Evolutionary conservation across 2,329 filamentous ascomycete species (phyloP), one percentile per base, ranked within the genome.

Genomic region (Purpureocillium lavendulum): DNA sequence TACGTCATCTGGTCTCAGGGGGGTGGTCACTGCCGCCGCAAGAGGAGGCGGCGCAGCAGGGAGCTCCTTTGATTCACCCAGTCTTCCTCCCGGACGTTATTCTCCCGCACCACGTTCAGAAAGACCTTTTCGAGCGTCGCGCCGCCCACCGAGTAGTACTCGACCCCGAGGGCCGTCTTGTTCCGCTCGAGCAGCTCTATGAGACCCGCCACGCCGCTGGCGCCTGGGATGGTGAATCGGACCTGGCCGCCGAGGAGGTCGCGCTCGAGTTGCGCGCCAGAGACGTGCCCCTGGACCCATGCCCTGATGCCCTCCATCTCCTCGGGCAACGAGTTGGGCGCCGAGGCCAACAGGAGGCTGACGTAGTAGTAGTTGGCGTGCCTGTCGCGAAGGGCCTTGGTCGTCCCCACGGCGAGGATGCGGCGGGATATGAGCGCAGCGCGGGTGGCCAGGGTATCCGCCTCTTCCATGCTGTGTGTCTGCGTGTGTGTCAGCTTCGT

Each of bases 381-480:
- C 42, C 71, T 70, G 37, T 69, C 63, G 12, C 80, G 66, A 3
- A 84, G 63, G 35, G 71, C 63, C 17, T 75, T 64, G 1, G 71
- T 75, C 0, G 75, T 80, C 1, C 80, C 80, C 1, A 82, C 59
- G 0, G 77, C 79, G 11, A 84, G 63, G 69, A 84, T 38, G 1
- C 49, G 41, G 2, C 43, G 40, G 9, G 53, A 48, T n/a, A 57
- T 45, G 35, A 56, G 50, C 34, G 45, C 51, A 6, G 84, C 84
- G 2, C 85, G 73, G 31, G 77, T 79, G 0, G 87, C 87, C 1
- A 95, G 70, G 2, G 85, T 84, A 52, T 92, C 86, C 0, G 87
- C 87, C 61, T 94, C 87, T 58, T 94, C 87, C 87, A 94, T 94
- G 33, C 77, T 83, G 58, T 94, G 87, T 0, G 87, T 94, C 0